These are phyloP conservation scores for Aureobasidium namibiae DNA, from an alignment of 2,329 filamentous ascomycete species.

Conservation along the genomic window DNA sequence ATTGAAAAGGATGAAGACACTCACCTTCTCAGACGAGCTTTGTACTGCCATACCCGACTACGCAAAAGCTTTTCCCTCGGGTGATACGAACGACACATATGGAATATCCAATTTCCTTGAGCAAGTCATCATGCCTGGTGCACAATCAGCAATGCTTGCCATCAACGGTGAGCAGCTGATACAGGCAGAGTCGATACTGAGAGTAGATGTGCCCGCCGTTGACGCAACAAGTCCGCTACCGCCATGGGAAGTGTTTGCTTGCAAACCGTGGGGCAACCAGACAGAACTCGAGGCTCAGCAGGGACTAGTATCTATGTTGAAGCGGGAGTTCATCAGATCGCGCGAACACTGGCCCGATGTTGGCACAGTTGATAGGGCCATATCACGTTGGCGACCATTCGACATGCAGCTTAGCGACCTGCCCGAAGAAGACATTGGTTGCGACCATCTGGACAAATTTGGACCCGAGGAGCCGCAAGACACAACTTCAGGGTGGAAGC, in stretches of 20 bases:
- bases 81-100: neutral
- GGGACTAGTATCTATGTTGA: conserved; percentile 28
- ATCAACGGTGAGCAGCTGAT: conserved; percentile 39
- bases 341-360: conserved; percentile 34
- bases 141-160: conserved; percentile 26
- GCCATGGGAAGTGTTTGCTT: conserved; percentile 39
- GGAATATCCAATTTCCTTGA: neutral
- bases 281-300: conserved; percentile 26
- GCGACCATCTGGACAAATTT: conserved; percentile 31
- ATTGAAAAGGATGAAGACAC: conserved; percentile 3
- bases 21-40: conserved; percentile 2
- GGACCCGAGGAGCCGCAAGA: conserved; percentile 31
- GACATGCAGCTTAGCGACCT: conserved; percentile 31
- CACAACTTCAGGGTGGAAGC: conserved; percentile 39
- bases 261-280: conserved; percentile 9
- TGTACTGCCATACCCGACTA: neutral
- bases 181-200: conserved; percentile 39
- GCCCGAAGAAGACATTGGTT: conserved; percentile 34
- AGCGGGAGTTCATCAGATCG: conserved; percentile 24
- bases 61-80: neutral
- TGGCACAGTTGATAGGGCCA: conserved; percentile 30
- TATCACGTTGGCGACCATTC: conserved; percentile 42
- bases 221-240: conserved; percentile 34
- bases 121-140: conserved; percentile 26
- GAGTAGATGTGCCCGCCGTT: conserved; percentile 42